Evolutionary conservation across 257 asterid species (phyloP).

Genomic region (Ophiorrhiza pumila): DNA sequence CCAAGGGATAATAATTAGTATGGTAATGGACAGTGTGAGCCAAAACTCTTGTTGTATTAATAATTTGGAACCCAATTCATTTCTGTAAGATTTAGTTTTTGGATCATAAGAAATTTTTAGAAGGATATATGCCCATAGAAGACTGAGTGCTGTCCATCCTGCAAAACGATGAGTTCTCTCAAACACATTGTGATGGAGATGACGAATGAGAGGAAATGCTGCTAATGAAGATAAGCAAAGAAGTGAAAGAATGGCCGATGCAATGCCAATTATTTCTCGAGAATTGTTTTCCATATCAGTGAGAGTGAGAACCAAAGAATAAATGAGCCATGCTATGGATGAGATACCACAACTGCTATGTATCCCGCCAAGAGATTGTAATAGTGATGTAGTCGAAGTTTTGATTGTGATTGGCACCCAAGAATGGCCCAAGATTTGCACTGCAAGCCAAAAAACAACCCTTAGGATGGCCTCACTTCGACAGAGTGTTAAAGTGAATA

Average conservation of each 20-base stretch:
- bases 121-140: slow-evolving; percentile 52
- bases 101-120: slow-evolving; percentile 53
- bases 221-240: slow-evolving; percentile 47
- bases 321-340: slow-evolving; percentile 59
- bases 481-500: slow-evolving; percentile 48
- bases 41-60: slow-evolving; percentile 47
- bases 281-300: slow-evolving; percentile 43
- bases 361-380: slow-evolving; percentile 70
- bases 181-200: slow-evolving; percentile 73
- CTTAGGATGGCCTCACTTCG: slow-evolving; percentile 63
- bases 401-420: slow-evolving; percentile 53
- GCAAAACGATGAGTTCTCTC: slow-evolving; percentile 68
- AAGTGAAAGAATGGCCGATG: slow-evolving; percentile 47
- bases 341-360: slow-evolving; percentile 75
- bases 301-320: slow-evolving; percentile 44
- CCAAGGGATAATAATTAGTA: slow-evolving; percentile 54
- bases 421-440: slow-evolving; percentile 41
- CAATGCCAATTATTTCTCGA: slow-evolving; percentile 38
- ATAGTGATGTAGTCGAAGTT: slow-evolving; percentile 41
- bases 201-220: slow-evolving; percentile 69
- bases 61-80: slow-evolving; percentile 24
- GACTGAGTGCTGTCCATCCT: slow-evolving; percentile 54
- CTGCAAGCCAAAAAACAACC: slow-evolving; percentile 55
- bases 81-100: slow-evolving; percentile 37
- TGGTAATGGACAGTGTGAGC: slow-evolving; percentile 41